A percentile compares a stretch with the other conserved stretches of the same genome.
Conservation (phyloP, 495 filamentous ascomycete species). For the Pseudomonodictys pantanalensis region DNA sequence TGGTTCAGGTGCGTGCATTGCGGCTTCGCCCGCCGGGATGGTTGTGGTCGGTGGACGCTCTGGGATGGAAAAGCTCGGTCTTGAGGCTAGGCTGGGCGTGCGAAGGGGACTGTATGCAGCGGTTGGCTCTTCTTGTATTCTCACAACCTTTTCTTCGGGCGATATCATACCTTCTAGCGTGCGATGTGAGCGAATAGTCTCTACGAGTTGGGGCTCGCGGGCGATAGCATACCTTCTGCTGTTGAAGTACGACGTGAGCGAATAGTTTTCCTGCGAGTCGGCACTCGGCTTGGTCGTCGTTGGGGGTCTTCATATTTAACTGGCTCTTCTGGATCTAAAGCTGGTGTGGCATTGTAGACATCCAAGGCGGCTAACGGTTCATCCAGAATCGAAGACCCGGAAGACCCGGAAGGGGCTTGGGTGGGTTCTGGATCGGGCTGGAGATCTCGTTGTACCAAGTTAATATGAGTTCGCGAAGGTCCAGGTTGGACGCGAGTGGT, state of each 20-base stretch:
- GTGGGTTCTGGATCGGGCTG: too few relatives aligned
- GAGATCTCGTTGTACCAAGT: too few relatives aligned
- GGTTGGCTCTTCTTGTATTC: background rate
- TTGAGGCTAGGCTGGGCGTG: background rate
- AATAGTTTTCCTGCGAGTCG: slow-evolving; percentile 1
- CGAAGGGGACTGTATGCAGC: background rate
- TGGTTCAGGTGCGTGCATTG: background rate
- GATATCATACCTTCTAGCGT: too few relatives aligned
- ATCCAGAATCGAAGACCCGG: background rate
- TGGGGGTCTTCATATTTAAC: background rate
- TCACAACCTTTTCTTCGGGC: background rate
- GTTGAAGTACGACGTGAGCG: background rate
- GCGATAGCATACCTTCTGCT: background rate
- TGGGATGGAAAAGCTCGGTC: background rate
- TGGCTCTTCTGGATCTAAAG: background rate
- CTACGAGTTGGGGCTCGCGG: too few relatives aligned
- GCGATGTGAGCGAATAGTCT: too few relatives aligned
- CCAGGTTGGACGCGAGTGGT: too few relatives aligned
- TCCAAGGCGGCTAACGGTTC: slow-evolving; percentile 5
- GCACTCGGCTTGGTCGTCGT: background rate
- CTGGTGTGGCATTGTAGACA: background rate
- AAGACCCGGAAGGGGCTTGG: background rate
- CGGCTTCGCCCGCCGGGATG: background rate
- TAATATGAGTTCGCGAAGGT: too few relatives aligned
- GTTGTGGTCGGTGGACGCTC: background rate